Evolutionary conservation across 1,284 basidiomycete genomes (phyloP).

Genomic region (Exsudoporus floridanus): DNA sequence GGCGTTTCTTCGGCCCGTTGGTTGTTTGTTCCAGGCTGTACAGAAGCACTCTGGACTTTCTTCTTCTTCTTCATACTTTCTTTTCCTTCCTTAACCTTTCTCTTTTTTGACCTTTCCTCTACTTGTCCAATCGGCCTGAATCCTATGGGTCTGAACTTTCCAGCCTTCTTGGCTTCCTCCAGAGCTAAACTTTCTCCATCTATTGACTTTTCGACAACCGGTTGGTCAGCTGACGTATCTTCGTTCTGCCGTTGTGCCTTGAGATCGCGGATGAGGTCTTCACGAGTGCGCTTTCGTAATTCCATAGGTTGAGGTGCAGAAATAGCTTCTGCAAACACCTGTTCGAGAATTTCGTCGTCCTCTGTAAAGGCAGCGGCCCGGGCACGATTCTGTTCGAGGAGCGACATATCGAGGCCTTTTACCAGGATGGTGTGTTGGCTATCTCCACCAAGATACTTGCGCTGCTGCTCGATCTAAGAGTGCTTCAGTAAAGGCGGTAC

Average conservation of each 20-base stretch:
- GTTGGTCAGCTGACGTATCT: constrained; percentile 16
- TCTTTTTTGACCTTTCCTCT: constrained; percentile 57
- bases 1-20: constrained; percentile 26
- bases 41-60: constrained; percentile 34
- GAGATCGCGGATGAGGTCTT: constrained; percentile 71
- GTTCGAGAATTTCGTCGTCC: constrained; percentile 76
- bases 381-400: constrained; percentile 83
- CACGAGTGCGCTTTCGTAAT: constrained; percentile 66
- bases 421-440: constrained; percentile 82
- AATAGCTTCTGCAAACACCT: constrained; percentile 53
- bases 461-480: constrained; percentile 70
- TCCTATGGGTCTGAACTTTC: constrained; percentile 81
- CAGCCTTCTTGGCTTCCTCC: constrained; percentile 55
- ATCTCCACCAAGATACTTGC: constrained; percentile 86
- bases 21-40: constrained; percentile 26
- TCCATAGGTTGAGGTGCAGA: constrained; percentile 23
- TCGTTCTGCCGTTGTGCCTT: constrained; percentile 56
- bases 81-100: constrained; percentile 43
- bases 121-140: constrained; percentile 54
- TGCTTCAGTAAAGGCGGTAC: neutral
- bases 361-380: constrained; percentile 51
- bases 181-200: constrained; percentile 38
- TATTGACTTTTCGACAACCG: constrained; percentile 5
- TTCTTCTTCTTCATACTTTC: constrained; percentile 51
- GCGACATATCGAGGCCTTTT: constrained; percentile 86